These are phyloP conservation scores for Moesziomyces sp. DNA, from an alignment of 1,284 basidiomycete species.

Conservation along the genomic window DNA sequence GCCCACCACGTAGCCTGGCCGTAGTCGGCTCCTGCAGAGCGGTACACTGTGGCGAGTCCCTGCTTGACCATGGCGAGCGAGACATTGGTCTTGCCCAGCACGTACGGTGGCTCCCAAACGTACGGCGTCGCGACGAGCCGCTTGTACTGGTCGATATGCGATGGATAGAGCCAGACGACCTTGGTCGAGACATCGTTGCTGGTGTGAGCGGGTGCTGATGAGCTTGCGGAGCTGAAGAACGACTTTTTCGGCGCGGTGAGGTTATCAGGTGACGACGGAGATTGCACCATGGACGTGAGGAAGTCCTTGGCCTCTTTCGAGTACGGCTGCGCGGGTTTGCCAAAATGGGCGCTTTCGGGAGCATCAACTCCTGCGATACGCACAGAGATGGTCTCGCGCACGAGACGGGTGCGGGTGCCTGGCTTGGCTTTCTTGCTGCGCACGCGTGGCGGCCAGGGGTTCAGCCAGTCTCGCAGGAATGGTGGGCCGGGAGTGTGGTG, in stretches of 20 bases:
- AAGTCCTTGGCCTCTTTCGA: constrained; percentile 62
- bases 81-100: constrained; percentile 64
- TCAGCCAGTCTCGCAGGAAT: constrained; percentile 42
- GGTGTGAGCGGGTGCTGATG: neutral
- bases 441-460: constrained; percentile 37
- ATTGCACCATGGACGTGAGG: constrained; percentile 42
- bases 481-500: constrained; percentile 64
- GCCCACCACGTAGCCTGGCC: constrained; percentile 57
- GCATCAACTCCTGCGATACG: constrained; percentile 65
- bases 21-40: constrained; percentile 61
- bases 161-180: constrained; percentile 53
- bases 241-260: constrained; percentile 15
- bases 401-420: constrained; percentile 21
- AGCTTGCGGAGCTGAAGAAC: constrained; percentile 13
- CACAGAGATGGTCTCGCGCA: constrained; percentile 58
- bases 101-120: constrained; percentile 60
- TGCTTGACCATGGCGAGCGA: constrained; percentile 58
- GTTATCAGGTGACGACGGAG: constrained; percentile 37
- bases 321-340: constrained; percentile 64
- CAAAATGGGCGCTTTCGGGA: constrained; percentile 65
- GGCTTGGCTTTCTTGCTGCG: constrained; percentile 16
- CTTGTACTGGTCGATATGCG: constrained; percentile 66
- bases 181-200: constrained; percentile 13
- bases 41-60: constrained; percentile 64
- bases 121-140: constrained; percentile 65